phyloP scores from a whole-genome alignment of 75 land plant species.

The Sequoia sempervirens region DNA sequence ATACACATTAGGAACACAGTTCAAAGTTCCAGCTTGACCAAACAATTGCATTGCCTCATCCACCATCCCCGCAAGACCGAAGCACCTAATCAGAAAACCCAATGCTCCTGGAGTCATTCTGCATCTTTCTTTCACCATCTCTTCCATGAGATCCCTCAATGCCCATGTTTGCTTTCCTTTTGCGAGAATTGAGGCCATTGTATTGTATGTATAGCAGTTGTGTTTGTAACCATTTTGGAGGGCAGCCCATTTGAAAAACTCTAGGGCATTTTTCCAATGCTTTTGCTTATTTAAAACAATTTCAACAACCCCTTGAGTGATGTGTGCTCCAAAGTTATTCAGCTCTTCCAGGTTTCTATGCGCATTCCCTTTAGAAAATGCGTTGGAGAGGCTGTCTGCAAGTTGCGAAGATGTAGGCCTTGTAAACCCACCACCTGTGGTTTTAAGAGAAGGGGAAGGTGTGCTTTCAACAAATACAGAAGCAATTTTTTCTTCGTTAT shows the following conservation, averaged over 20 bases:
- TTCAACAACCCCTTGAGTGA: conserved; percentile 30
- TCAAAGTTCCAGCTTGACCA: conserved; percentile 26
- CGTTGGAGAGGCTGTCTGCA: background rate
- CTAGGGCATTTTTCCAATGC: conserved; percentile 31
- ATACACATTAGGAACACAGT: conserved; percentile 42
- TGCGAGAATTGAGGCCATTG: conserved; percentile 49
- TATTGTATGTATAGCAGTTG: conserved; percentile 44
- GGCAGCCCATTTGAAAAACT: conserved; percentile 52
- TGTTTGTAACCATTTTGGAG: conserved; percentile 32
- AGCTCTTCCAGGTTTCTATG: conserved; percentile 2
- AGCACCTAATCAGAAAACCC: conserved; percentile 56
- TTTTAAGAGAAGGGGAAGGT: background rate
- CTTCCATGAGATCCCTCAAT: conserved; percentile 23
- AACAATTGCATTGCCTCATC: conserved; percentile 39
- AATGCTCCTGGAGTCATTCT: conserved; percentile 43
- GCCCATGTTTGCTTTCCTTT: conserved; percentile 21
- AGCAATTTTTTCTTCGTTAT: background rate
- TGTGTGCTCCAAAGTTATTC: conserved; percentile 10
- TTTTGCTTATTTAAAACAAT: conserved; percentile 19
- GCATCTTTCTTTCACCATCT: conserved; percentile 25
- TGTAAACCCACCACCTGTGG: background rate
- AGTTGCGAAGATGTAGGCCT: background rate
- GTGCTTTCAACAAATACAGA: background rate
- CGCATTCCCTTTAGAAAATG: background rate
- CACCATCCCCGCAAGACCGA: conserved; percentile 32